Base-by-base conservation (phyloP, 2,329 filamentous ascomycete species). In the Pseudocercospora eumusae region DNA sequence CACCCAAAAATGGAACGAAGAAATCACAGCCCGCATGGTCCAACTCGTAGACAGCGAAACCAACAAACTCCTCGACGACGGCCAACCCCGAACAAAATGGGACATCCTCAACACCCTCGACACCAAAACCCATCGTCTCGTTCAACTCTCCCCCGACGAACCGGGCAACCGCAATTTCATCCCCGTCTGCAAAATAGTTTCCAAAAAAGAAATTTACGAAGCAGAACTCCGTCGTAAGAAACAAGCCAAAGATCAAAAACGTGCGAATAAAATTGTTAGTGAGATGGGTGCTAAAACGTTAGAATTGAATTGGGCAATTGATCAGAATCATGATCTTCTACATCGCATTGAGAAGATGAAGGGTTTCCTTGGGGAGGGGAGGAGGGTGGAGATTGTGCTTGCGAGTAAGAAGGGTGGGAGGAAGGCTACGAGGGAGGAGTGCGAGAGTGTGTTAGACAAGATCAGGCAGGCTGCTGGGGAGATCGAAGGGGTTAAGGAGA, bases 231-330 rank as follows among this genome's bases (percentile, higher is more conserved):
- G 74, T 33, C 57, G 59, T 57, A 75, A 77, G 63, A 75, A 80
- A 66, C 74, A 75, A 55, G 67, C 75, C 45, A 80, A 81, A 64
- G 76, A 80, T 64, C 79, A 77, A 66, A 78, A 79, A 64, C 75
- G 77, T 69, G 79, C 73, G 66, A 78, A 74, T 57, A 79, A 79
- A 50, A 77, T 79, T 62, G 52, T 20, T 10, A 50, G 49, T 23
- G 68, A 72, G 20, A 71, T 78, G 36, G 81, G 80, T 66, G 73
- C 76, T 15, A 97, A 97, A 79, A 88, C 88, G 73, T 76, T 97
- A n/a, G 93, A 97, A 78, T 70, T 98, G 69, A 93, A 92, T 75
- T 98, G 93, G 93, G 87, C 88, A 33, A 96, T 96, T 71, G 87
- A 87, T 64, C 73, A 76, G 11, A 84, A 93, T 73, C 25, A 54